Conservation (phyloP, 2,329 filamentous ascomycete species). For the Fusarium praegraminearum region DNA sequence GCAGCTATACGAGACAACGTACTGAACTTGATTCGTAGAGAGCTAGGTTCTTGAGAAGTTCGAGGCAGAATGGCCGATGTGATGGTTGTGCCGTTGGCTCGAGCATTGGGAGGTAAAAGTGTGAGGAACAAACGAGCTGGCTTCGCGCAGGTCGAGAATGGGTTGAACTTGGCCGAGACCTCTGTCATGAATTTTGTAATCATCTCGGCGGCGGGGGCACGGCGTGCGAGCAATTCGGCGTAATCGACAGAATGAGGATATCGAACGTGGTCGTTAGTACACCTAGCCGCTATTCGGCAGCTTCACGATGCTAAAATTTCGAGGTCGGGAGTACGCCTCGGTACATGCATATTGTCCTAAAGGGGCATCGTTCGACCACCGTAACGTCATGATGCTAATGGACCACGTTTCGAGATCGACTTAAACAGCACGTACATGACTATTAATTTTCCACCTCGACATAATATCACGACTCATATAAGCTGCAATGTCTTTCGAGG, state of each 20-base stretch:
- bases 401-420: slow-evolving; percentile 45
- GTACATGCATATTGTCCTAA: slow-evolving; percentile 45
- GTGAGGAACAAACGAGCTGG: slow-evolving; percentile 90
- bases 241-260: slow-evolving; percentile 2
- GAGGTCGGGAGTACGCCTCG: slow-evolving; percentile 19
- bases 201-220: slow-evolving; percentile 64
- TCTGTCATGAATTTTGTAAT: slow-evolving; percentile 89
- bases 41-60: slow-evolving; percentile 74
- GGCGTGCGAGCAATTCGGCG: slow-evolving; percentile 4
- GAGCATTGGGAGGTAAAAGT: slow-evolving; percentile 82
- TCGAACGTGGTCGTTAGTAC: slow-evolving; percentile 26
- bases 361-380: slow-evolving; percentile 28
- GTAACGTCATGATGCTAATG: slow-evolving; percentile 44
- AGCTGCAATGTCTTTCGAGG: slow-evolving; percentile 65
- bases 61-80: slow-evolving; percentile 81
- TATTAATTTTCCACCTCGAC: neutral
- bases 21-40: slow-evolving; percentile 89
- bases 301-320: slow-evolving; percentile 44
- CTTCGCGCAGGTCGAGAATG: slow-evolving; percentile 83
- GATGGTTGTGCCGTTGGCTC: slow-evolving; percentile 79
- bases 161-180: slow-evolving; percentile 89
- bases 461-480: neutral
- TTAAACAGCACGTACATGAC: slow-evolving; percentile 9
- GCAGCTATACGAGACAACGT: slow-evolving; percentile 49
- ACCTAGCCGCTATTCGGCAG: slow-evolving; percentile 4